Conservation (phyloP, 208 protist species). For the Crithidia fasciculata region DNA sequence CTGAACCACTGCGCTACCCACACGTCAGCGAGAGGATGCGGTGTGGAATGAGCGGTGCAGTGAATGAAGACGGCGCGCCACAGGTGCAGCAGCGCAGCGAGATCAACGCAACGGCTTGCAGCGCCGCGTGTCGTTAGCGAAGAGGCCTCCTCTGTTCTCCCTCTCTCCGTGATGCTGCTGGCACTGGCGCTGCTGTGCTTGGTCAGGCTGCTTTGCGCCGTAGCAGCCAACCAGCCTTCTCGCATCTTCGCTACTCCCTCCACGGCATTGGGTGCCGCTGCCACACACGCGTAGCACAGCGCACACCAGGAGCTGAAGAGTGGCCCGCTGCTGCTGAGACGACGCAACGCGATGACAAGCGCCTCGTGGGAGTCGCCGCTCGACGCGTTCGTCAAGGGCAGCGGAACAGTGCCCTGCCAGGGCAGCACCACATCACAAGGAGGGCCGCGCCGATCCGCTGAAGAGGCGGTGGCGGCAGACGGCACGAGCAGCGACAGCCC, state of each 20-base stretch:
- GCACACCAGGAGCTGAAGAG: conserved; percentile 39
- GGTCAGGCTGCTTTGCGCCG: neutral
- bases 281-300: conserved; percentile 20
- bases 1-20: conserved; percentile 24
- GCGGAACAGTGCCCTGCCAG: conserved; percentile 7
- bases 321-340: conserved; percentile 16
- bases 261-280: neutral
- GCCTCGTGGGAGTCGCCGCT: neutral
- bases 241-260: neutral
- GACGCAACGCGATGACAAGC: conserved; percentile 1
- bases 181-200: no score
- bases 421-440: conserved; percentile 8
- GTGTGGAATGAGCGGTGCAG: neutral
- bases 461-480: neutral
- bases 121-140: no score
- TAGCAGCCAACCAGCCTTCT: conserved; percentile 16
- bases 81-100: neutral
- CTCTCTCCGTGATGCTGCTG: no score
- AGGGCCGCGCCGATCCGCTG: neutral
- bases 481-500: conserved; percentile 21
- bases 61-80: conserved; percentile 6
- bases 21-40: neutral
- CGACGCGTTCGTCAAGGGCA: no score
- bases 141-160: no score
- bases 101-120: neutral